phyloP scores from a whole-genome alignment of 495 filamentous ascomycete species.

The Penicillium roqueforti region DNA sequence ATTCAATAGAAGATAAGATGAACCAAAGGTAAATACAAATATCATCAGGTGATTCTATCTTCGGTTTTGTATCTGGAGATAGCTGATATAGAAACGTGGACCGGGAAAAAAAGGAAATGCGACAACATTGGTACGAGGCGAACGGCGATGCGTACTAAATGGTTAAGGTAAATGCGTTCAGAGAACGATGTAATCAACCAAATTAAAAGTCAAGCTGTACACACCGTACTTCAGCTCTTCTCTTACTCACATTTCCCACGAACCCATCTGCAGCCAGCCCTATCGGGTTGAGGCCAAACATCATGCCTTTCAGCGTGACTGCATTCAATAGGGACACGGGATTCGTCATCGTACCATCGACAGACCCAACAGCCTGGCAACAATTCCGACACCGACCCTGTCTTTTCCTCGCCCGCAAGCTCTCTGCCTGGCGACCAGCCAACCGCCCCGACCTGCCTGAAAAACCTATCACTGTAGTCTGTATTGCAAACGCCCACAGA shows the following conservation, averaged over 20 bases:
- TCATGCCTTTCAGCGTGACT: background rate
- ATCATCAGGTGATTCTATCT: no score
- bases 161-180: background rate
- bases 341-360: background rate
- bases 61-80: no score
- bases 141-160: background rate
- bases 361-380: background rate
- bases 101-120: no score
- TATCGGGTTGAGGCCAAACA: background rate
- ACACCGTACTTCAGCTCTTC: background rate
- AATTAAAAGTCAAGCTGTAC: background rate
- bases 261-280: background rate
- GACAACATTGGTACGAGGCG: background rate
- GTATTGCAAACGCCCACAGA: background rate
- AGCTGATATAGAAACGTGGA: background rate
- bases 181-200: background rate
- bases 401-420: conserved; percentile 1
- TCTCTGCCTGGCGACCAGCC: background rate
- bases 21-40: no score
- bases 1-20: no score
- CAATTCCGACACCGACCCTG: background rate
- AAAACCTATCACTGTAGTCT: background rate
- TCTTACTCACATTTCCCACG: background rate
- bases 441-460: background rate
- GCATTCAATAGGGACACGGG: background rate